A percentile compares a stretch with the other conserved stretches of the same genome.
Evolutionary conservation across 768 basidiomycete genomes (phyloP).

Genomic region (Calocybe gangraenosa): DNA sequence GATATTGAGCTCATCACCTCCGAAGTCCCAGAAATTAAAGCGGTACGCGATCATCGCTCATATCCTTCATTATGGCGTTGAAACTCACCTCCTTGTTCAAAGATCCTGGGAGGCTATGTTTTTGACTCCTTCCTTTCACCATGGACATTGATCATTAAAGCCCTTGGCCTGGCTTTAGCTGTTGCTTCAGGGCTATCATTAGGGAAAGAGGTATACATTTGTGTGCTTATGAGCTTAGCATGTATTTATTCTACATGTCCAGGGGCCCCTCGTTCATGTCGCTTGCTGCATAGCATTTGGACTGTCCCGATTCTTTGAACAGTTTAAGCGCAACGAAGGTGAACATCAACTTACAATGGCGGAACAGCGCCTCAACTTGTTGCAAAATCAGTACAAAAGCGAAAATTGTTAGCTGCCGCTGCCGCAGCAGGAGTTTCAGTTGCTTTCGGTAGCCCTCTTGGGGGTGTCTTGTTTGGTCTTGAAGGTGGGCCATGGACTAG

Average conservation of each 20-base stretch:
- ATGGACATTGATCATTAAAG: slow-evolving; percentile 85
- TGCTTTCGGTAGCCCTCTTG: slow-evolving; percentile 84
- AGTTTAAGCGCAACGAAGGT: slow-evolving; percentile 80
- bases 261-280: slow-evolving; percentile 86
- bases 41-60: slow-evolving; percentile 35
- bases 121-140: slow-evolving; percentile 83
- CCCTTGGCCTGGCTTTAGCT: slow-evolving; percentile 74
- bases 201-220: slow-evolving; percentile 67
- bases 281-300: slow-evolving; percentile 78
- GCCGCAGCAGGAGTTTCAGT: slow-evolving; percentile 87
- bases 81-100: background rate
- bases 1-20: background rate
- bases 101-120: slow-evolving; percentile 84
- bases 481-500: slow-evolving; percentile 41
- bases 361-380: background rate
- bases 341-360: background rate
- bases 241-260: slow-evolving; percentile 2
- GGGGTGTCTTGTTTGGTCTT: slow-evolving; percentile 81
- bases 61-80: background rate
- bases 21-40: slow-evolving; percentile 75
- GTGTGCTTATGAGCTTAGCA: slow-evolving; percentile 7
- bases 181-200: slow-evolving; percentile 84
- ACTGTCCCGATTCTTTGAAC: slow-evolving; percentile 59
- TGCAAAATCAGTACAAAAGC: slow-evolving; percentile 56
- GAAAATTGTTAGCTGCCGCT: slow-evolving; percentile 77